Conservation (phyloP, 768 basidiomycete genomes). For the Hygrophorus pudorinus region DNA sequence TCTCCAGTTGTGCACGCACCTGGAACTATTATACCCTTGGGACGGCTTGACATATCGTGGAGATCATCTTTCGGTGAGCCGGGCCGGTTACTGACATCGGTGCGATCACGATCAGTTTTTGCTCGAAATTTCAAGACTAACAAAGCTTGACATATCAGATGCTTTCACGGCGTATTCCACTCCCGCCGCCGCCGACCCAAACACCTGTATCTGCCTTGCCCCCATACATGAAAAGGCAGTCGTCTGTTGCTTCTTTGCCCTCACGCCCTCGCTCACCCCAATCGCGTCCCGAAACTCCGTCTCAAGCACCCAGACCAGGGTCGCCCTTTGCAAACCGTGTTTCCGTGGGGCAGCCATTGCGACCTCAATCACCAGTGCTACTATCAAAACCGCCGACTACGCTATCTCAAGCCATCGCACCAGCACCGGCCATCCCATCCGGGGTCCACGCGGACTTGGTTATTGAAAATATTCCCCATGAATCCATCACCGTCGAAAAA, state of each 20-base stretch:
- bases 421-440: constrained; percentile 14
- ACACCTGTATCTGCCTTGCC: constrained; percentile 67
- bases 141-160: constrained; percentile 22
- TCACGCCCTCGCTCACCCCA: constrained; percentile 54
- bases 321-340: constrained; percentile 37
- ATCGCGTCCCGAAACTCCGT: constrained; percentile 49
- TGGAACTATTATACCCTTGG: constrained; percentile 69
- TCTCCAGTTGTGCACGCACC: constrained; percentile 45
- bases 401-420: constrained; percentile 13
- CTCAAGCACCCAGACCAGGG: constrained; percentile 26
- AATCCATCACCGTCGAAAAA: constrained; percentile 36
- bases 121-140: background rate
- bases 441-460: constrained; percentile 52
- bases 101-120: background rate
- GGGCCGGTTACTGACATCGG: constrained; percentile 76
- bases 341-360: constrained; percentile 22
- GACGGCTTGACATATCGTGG: constrained; percentile 87
- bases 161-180: constrained; percentile 72
- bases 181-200: constrained; percentile 28
- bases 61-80: constrained; percentile 76
- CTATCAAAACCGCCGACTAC: constrained; percentile 13
- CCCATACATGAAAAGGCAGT: constrained; percentile 56
- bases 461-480: constrained; percentile 37
- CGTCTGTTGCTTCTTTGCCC: constrained; percentile 26
- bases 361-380: constrained; percentile 24